These are phyloP conservation scores for Ceratocystiopsis minuta DNA, from an alignment of 2,329 filamentous ascomycete species.

Conservation along the genomic window DNA sequence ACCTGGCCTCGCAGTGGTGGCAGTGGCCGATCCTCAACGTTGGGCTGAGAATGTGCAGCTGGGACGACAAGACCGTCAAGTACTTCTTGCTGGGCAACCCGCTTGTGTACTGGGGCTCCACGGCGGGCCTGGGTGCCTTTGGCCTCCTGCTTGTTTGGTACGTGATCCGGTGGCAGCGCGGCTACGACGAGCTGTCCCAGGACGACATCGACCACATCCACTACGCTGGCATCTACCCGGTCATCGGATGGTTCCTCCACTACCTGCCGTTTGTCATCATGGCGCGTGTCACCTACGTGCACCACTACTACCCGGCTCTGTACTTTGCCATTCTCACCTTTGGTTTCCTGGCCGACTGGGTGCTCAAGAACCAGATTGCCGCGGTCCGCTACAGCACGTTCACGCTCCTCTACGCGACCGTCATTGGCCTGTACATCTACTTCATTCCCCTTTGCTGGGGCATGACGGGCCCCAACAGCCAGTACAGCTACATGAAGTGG, in stretches of 20 bases:
- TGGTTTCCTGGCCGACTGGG: constrained; percentile 80
- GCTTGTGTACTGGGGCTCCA: constrained; percentile 87
- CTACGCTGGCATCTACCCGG: constrained; percentile 79
- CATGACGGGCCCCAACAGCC: constrained; percentile 67
- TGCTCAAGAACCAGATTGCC: constrained; percentile 47
- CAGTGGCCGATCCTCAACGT: constrained; percentile 95
- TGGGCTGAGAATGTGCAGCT: constrained; percentile 94
- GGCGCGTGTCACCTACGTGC: constrained; percentile 97
- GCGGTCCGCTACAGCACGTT: constrained; percentile 52
- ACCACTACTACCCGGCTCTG: constrained; percentile 96
- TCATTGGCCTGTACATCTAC: constrained; percentile 69
- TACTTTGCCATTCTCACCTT: constrained; percentile 89
- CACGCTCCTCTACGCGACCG: constrained; percentile 49
- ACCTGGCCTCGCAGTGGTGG: constrained; percentile 92
- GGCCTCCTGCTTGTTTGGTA: constrained; percentile 65
- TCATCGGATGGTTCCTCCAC: constrained; percentile 89
- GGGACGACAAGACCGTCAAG: constrained; percentile 90
- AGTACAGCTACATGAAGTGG: constrained; percentile 92
- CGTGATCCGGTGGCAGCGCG: constrained; percentile 85
- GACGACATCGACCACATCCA: constrained; percentile 84
- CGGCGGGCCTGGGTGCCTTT: constrained; percentile 57
- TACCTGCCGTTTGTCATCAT: constrained; percentile 93
- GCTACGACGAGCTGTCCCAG: constrained; percentile 65
- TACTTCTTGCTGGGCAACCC: constrained; percentile 98
- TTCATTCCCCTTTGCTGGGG: constrained; percentile 95